phyloP scores from a whole-genome alignment of 345 rosid species.

The Eucalyptus erythrocorys region DNA sequence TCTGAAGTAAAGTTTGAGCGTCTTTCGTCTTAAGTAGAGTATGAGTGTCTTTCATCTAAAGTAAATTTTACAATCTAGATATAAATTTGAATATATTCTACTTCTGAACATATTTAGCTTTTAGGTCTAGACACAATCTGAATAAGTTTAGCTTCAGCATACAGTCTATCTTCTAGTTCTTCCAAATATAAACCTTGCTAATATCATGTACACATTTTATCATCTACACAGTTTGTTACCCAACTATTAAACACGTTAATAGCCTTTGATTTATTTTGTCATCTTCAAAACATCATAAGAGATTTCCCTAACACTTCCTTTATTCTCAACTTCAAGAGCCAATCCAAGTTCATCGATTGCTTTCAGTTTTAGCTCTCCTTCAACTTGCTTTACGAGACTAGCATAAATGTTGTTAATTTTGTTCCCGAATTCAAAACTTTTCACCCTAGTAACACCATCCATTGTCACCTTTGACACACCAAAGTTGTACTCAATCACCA shows the following conservation, averaged over 20 bases:
- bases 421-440: conserved; percentile 77
- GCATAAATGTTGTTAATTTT: conserved; percentile 83
- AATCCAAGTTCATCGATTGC: not conserved
- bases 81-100: no score
- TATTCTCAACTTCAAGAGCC: not conserved
- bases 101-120: no score
- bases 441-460: conserved; percentile 89
- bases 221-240: no score
- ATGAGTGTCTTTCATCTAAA: no score
- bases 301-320: not conserved
- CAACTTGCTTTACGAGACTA: conserved; percentile 95
- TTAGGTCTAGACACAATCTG: fast-evolving
- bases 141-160: no score
- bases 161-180: fast-evolving
- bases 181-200: no score
- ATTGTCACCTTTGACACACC: conserved; percentile 92
- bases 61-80: no score
- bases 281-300: no score
- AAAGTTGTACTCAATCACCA: conserved; percentile 77
- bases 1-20: no score
- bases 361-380: conserved; percentile 88
- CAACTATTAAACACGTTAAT: no score
- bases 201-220: no score
- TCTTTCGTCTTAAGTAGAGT: fast-evolving
- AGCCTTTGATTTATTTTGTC: no score